Evolutionary conservation across 345 rosid species (phyloP), one percentile per base, ranked within the genome.

Genomic region (Anacardium occidentale): DNA sequence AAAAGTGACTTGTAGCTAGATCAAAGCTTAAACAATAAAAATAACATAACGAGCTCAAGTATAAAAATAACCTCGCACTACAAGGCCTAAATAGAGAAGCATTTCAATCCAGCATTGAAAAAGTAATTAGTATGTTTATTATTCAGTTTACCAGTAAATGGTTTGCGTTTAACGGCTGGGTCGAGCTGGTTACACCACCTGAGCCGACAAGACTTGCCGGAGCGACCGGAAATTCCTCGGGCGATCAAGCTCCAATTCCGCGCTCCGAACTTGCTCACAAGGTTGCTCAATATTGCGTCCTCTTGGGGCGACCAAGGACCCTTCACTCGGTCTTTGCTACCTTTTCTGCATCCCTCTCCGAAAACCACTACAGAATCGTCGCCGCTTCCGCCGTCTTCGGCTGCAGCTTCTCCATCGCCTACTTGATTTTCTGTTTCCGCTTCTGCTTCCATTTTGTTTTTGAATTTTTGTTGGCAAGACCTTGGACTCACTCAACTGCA

Each of bases 171-270:
- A 66, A 93, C 83, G 48, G 89, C 63, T 15, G 97, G 97, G 74
- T 91, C 89, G 53, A 93, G 98, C 89, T 91, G 97, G 76, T 93
- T 93, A 85, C 93, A 93, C 97, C 98, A 91, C 37, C 97, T 89
- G 72, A 91, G 92, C 55, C 97, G 93, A 75, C 97, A 89, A 53
- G 97, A 93, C 82, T 90, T 91, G 53, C 97, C 98, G 47, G 97
- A 89, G 55, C 95, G 87, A 29, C 95, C 97, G 29, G 89, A 68
- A 57, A 93, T 89, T 70, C 85, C 87, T 26, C 90, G 80, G n/a
- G 95, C 94, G 74, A 93, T 89, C 87, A 84, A 77, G 74, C 88
- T 79, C 98, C 97, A 84, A 79, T 87, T 87, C 78, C 89, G 77
- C 26, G 89, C 82, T 26, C 88, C 93, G 67, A 79, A 82, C 77